Base-by-base conservation (phyloP, 2,329 filamentous ascomycete genomes). In the Exophiala bonariae region DNA sequence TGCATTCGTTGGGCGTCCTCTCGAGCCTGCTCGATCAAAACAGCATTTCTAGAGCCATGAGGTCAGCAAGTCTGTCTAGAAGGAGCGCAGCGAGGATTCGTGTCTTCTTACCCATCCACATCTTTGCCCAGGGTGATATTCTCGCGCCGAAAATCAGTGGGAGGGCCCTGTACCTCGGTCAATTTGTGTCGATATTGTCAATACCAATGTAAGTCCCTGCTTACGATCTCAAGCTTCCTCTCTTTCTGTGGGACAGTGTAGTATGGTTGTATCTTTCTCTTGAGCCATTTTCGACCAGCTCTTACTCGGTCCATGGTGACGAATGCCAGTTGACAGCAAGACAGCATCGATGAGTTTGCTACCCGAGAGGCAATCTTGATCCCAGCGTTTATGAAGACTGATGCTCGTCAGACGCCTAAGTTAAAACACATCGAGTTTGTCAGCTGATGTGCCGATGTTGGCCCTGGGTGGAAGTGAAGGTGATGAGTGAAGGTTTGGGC, bases 131-230 rank as follows among this genome's bases (percentile, higher is more conserved):
- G 55, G 37, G 65, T 64, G 48, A 67, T 51, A 48, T 71, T 63
- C 56, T 71, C 67, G 44, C 69, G 70, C 30, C 69, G 63, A 48
- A 73, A 72, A 56, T 73, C 63, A 19, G 66, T 72, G 26, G 70
- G 70, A 36, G 58, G 62, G 16, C 70, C 67, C 70, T 73, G 20
- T 14, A 36, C 22, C 36, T 10, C 39, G n/a, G 42, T 31, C 44
- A 22, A 18, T 41, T 31, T 43, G 17, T 31, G 22, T n/a, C 23
- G 41, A 30, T 7, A 8, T 3, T 18, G n/a, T 22, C 22, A 41
- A 35, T 40, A 34, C 49, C 47, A 31, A 51, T 50, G 23, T 26
- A 11, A 26, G 23, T n/a, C 23, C 23, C 11, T 26, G 23, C 23
- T 6, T 26, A 26, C 23, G 6, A 26, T 26, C 23, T 26, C 23